Conservation (phyloP, 2,329 filamentous ascomycete species). For the Colletotrichum cuscutae region DNA sequence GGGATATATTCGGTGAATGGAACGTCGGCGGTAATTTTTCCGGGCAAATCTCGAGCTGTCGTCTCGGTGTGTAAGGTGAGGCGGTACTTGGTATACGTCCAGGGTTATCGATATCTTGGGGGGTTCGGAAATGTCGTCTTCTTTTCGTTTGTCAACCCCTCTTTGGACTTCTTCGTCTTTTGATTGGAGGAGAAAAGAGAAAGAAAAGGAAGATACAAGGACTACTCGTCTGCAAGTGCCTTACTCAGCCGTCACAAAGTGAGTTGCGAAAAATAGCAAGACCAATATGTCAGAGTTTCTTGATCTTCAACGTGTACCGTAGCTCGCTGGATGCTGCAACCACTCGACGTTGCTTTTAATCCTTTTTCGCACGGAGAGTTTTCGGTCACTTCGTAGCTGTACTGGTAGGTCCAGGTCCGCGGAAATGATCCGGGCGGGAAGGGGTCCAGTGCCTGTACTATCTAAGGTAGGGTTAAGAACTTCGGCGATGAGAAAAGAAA, state of each 20-base stretch:
- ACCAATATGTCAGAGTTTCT: not conserved
- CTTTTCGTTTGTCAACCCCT: conserved; percentile 20
- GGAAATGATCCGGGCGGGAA: conserved; percentile 4
- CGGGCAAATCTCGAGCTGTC: too few species aligned
- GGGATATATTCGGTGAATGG: not conserved
- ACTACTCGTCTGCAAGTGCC: not conserved
- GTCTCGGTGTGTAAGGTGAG: not conserved
- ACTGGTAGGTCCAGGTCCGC: not conserved
- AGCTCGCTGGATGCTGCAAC: too few species aligned
- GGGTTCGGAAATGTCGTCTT: not conserved
- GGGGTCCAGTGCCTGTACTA: not conserved
- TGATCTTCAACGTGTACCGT: not conserved
- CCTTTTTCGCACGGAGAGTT: conserved; percentile 20
- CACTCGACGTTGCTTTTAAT: conserved; percentile 12
- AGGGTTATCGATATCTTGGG: not conserved
- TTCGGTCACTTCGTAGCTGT: conserved; percentile 18
- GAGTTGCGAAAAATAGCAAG: too few species aligned
- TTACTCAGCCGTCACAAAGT: not conserved
- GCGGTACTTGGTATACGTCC: not conserved
- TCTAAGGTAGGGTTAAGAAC: not conserved
- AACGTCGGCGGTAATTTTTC: not conserved
- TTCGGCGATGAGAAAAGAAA: not conserved
- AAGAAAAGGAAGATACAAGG: not conserved
- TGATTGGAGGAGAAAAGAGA: not conserved
- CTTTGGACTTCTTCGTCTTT: conserved; percentile 36